These are phyloP conservation scores for Penicillium polonicum DNA, from an alignment of 2,329 filamentous ascomycete genomes.

Conservation along the genomic window DNA sequence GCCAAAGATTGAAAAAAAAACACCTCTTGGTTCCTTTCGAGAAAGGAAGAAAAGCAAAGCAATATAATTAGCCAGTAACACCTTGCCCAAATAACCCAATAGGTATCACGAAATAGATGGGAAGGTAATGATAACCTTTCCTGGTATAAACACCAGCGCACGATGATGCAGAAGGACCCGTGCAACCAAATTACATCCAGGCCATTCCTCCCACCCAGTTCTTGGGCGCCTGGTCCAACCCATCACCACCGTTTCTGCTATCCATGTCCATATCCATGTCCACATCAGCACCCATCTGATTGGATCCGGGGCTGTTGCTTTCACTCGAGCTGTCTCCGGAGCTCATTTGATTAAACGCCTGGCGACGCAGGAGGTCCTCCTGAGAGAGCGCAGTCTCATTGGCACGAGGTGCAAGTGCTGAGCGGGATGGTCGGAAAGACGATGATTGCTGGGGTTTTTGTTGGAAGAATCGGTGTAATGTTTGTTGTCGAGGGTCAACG, in stretches of 20 bases:
- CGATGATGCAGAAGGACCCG: background rate
- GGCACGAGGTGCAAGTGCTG: conserved; percentile 25
- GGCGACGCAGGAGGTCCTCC: conserved; percentile 22
- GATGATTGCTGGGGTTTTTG: conserved; percentile 20
- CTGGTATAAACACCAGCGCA: conserved; percentile 12
- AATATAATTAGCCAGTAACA: background rate
- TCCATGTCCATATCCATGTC: conserved; percentile 35
- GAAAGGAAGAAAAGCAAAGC: background rate
- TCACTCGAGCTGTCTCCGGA: conserved; percentile 20
- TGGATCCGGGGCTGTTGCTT: conserved; percentile 25
- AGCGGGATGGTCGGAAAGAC: conserved; percentile 19
- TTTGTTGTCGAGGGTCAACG: conserved; percentile 42
- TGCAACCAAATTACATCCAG: conserved; percentile 31
- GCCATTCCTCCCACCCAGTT: conserved; percentile 30
- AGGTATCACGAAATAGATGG: background rate
- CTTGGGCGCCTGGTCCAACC: conserved; percentile 20
- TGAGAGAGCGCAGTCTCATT: conserved; percentile 19
- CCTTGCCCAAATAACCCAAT: background rate
- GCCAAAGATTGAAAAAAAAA: background rate
- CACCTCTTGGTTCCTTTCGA: background rate
- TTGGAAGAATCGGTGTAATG: conserved; percentile 43
- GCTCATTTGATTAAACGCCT: conserved; percentile 18
- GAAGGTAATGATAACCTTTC: background rate
- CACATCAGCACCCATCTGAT: conserved; percentile 26
- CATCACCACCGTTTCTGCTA: conserved; percentile 14